phyloP scores from a whole-genome alignment of 1,139 yeast species.

The Hansenula anomala region DNA sequence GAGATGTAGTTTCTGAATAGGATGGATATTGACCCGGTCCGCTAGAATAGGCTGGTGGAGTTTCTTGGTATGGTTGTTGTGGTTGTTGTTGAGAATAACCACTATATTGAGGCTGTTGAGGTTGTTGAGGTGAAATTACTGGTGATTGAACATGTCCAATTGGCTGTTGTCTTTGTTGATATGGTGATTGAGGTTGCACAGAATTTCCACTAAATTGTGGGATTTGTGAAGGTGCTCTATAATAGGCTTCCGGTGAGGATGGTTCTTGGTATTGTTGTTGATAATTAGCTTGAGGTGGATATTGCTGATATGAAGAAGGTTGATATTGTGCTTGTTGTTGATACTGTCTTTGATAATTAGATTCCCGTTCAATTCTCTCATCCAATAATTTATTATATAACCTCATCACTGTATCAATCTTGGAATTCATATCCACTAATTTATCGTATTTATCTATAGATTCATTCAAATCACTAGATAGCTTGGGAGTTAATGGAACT shows the following conservation, averaged over 20 bases:
- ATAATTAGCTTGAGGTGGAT: background rate
- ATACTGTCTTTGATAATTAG: conserved; percentile 9
- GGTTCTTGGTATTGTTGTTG: conserved; percentile 1
- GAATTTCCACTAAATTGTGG: conserved; percentile 1
- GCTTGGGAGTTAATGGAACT: conserved; percentile 65
- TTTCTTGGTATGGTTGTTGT: conserved; percentile 1
- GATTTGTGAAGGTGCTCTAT: background rate
- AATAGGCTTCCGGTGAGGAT: background rate
- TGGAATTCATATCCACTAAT: conserved; percentile 74
- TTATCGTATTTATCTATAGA: conserved; percentile 65
- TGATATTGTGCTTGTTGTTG: conserved; percentile 3
- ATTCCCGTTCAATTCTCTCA: conserved; percentile 37
- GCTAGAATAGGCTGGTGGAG: background rate
- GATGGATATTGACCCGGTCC: too few species aligned
- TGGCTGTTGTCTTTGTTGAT: conserved; percentile 1
- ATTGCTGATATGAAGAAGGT: conserved; percentile 7
- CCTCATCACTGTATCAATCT: conserved; percentile 72
- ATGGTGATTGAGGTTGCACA: conserved; percentile 5
- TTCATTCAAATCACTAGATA: conserved; percentile 59
- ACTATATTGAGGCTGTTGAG: background rate
- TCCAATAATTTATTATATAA: conserved; percentile 79
- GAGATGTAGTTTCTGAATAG: too few species aligned
- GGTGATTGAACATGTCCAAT: background rate
- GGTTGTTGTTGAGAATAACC: background rate
- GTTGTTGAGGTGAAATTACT: background rate